A percentile compares a stretch with the other conserved stretches of the same genome.
Evolutionary conservation across 805 yeast species (phyloP).

Genomic region (Candida berthetii): DNA sequence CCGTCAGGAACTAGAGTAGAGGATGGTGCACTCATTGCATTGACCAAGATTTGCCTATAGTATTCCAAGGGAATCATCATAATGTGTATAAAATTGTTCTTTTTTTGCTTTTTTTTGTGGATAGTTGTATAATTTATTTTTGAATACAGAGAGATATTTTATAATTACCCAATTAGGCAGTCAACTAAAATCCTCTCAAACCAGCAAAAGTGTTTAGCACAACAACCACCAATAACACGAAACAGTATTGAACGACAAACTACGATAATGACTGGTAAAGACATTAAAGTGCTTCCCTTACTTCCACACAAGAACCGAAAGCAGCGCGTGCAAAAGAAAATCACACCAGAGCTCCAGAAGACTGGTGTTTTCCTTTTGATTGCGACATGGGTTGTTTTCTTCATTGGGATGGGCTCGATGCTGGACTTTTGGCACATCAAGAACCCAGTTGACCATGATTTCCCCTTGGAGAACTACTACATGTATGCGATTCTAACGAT

Average conservation of each 20-base stretch:
- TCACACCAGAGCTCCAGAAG: neutral
- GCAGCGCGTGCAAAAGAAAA: neutral
- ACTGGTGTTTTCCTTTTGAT: conserved; percentile 8
- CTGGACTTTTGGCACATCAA: conserved; percentile 8
- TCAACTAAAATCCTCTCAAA: neutral
- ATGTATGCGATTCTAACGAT: conserved; percentile 24
- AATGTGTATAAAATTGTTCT: too few relatives aligned
- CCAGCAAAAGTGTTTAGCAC: neutral
- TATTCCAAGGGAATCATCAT: too few relatives aligned
- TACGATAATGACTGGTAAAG: too few relatives aligned
- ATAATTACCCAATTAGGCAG: neutral
- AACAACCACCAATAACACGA: neutral
- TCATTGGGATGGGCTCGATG: conserved; percentile 5
- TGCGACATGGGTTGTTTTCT: conserved; percentile 6
- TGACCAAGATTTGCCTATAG: conserved; percentile 28
- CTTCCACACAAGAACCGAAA: neutral
- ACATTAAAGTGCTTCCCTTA: neutral
- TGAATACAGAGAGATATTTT: neutral
- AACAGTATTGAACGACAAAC: neutral
- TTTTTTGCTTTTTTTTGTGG: neutral
- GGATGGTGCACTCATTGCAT: conserved; percentile 60
- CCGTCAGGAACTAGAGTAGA: conserved; percentile 59
- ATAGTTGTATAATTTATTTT: too few relatives aligned
- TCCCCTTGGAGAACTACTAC: conserved; percentile 32
- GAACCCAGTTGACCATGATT: conserved; percentile 20